These are phyloP conservation scores for Astragalus membranaceus DNA, from an alignment of 306 rosid genomes.

Conservation along the genomic window DNA sequence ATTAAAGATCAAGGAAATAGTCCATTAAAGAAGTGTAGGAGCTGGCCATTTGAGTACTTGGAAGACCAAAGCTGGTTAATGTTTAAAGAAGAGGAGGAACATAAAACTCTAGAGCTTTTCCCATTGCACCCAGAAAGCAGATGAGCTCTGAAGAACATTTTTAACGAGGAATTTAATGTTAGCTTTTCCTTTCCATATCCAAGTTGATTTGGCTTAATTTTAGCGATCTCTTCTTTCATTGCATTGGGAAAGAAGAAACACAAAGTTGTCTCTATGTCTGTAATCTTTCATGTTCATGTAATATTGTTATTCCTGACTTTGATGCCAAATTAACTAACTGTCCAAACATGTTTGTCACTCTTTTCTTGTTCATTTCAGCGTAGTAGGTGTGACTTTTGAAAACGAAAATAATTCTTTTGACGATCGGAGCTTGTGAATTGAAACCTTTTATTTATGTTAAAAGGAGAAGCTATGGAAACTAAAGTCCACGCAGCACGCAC, in stretches of 20 bases:
- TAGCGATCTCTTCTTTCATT: constrained; percentile 29
- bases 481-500: constrained; percentile 99
- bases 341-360: constrained; percentile 22
- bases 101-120: constrained; percentile 87
- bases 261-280: constrained; percentile 37
- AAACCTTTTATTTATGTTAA: constrained; percentile 87
- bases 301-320: constrained; percentile 34
- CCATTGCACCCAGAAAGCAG: constrained; percentile 90
- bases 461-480: constrained; percentile 57
- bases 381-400: constrained; percentile 32
- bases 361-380: constrained; percentile 25
- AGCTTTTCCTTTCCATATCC: neutral
- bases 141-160: constrained; percentile 30
- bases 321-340: constrained; percentile 37
- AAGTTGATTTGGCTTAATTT: constrained; percentile 24
- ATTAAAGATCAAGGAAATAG: constrained; percentile 46
- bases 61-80: constrained; percentile 37
- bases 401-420: constrained; percentile 35
- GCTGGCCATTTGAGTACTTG: constrained; percentile 67
- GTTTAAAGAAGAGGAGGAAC: constrained; percentile 47
- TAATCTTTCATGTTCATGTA: constrained; percentile 19
- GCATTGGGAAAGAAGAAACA: constrained; percentile 60
- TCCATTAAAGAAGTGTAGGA: constrained; percentile 73
- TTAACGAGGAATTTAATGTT: neutral
- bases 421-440: constrained; percentile 31